Percentiles rank a stretch among this genome's conserved stretches.
Conservation (phyloP, 164 flowering plant genomes). For the grape (Vitis vinifera) region DNA sequence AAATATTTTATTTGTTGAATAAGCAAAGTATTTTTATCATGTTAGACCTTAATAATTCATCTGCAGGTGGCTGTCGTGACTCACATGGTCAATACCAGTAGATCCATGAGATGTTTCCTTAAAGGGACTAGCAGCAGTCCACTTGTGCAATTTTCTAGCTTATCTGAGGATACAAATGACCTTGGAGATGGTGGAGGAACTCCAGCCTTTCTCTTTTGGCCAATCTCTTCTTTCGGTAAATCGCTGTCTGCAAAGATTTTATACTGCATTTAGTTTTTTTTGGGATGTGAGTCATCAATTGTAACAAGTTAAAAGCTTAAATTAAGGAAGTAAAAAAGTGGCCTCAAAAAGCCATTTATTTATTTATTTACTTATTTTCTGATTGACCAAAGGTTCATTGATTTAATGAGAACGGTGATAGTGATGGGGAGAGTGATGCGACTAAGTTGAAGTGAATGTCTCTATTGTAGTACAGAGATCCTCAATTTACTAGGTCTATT, state of each 20-base stretch:
- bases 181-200: conserved; percentile 75
- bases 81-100: conserved; percentile 49
- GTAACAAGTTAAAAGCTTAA: too few species aligned
- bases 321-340: too few species aligned
- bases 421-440: too few species aligned
- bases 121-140: conserved; percentile 51
- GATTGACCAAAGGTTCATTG: too few species aligned
- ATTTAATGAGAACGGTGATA: too few species aligned
- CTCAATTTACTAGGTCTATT: too few species aligned
- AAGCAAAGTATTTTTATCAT: neutral
- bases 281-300: too few species aligned
- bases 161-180: conserved; percentile 45
- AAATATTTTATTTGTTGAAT: neutral
- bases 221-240: conserved; percentile 64
- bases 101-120: conserved; percentile 62
- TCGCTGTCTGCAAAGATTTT: neutral
- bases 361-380: too few species aligned
- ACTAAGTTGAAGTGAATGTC: too few species aligned
- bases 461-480: too few species aligned
- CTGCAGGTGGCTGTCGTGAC: conserved; percentile 51
- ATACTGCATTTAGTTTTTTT: neutral
- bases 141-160: conserved; percentile 51
- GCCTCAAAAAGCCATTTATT: too few species aligned
- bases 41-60: conserved; percentile 1
- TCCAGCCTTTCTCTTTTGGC: conserved; percentile 56